Evolutionary conservation across 192 early-diverging fungal species (phyloP), one percentile per base, ranked within the genome.

Genomic region (Linnemannia hyalina): DNA sequence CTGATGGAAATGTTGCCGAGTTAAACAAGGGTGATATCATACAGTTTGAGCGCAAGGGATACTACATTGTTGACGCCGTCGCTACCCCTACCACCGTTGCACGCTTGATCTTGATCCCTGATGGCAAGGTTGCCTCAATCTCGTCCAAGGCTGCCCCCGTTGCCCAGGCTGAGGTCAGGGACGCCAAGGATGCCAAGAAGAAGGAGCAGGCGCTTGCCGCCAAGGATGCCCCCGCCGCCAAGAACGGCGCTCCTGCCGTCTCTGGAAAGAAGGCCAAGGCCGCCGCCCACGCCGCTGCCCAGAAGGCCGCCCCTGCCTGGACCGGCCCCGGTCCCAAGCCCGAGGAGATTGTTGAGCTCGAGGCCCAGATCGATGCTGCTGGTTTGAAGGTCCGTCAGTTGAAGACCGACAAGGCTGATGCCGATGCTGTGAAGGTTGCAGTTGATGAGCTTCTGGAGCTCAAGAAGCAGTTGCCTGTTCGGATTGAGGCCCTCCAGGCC

Each of bases 21-120:
- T 89, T 95, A 74, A 85, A 88, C 32, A 88, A 89, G 81, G 93
- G 93, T 55, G 95, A 98, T 65, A 97, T 97, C 76, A 96, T 99
- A 68, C 99, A 99, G 93, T 93, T 99, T 40, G 99, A 99, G 92
- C 94, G 99, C 73, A 94, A 93, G 80, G 99, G 99, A 6, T 99
- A 96, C 91, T 99, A 93, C 80, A 99, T 99, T 89, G 90, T 96
- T 36, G 99, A 99, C 87, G 70, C 79, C 47, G 69, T 78, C 36
- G 83, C 89, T 10, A 89, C 91, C 20, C 89, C 90, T 47, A 89
- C 89, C 80, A 76, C 82, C 9, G 91, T 93, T 13, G 80, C 91
- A 26, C 89, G 93, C 26, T 92, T 99, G 76, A 98, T 98, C 77
- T 86, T 81, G 76, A 97, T 99, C 82, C 99, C 99, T 22, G 99